phyloP scores from a whole-genome alignment of 371 early-diverging fungal genomes.

The Mucor plumbeus region DNA sequence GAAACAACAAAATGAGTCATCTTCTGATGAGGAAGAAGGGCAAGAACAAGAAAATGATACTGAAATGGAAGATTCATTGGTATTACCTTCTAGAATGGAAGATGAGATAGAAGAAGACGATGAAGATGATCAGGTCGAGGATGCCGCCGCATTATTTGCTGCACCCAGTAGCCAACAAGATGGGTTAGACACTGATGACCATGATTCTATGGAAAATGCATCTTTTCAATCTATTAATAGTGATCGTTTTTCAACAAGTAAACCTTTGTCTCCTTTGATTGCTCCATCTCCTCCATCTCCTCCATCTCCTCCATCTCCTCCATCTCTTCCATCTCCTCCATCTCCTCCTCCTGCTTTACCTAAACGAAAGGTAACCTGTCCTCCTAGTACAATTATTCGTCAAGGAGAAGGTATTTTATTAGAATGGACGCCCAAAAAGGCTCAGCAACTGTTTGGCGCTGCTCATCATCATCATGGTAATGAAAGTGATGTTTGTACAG shows the following conservation, averaged over 20 bases:
- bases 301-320: background rate
- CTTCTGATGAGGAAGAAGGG: conserved; percentile 3
- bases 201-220: conserved; percentile 6
- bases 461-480: conserved; percentile 1
- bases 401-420: conserved; percentile 49
- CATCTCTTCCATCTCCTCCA: background rate
- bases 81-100: conserved; percentile 2
- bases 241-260: conserved; percentile 18
- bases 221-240: conserved; percentile 17
- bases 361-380: conserved; percentile 27
- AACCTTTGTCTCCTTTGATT: background rate
- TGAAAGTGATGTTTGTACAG: conserved; percentile 22
- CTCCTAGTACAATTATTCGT: conserved; percentile 39
- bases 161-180: conserved; percentile 5
- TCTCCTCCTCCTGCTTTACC: background rate
- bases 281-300: background rate
- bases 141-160: conserved; percentile 20
- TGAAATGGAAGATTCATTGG: conserved; percentile 23
- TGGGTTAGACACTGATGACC: background rate
- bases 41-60: conserved; percentile 11
- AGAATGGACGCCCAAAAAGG: conserved; percentile 33
- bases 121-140: conserved; percentile 23
- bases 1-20: conserved; percentile 2
- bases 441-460: conserved; percentile 38
- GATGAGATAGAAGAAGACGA: background rate